Evolutionary conservation across 495 filamentous ascomycete genomes (phyloP).

Genomic region (Aspergillus hancockii): DNA sequence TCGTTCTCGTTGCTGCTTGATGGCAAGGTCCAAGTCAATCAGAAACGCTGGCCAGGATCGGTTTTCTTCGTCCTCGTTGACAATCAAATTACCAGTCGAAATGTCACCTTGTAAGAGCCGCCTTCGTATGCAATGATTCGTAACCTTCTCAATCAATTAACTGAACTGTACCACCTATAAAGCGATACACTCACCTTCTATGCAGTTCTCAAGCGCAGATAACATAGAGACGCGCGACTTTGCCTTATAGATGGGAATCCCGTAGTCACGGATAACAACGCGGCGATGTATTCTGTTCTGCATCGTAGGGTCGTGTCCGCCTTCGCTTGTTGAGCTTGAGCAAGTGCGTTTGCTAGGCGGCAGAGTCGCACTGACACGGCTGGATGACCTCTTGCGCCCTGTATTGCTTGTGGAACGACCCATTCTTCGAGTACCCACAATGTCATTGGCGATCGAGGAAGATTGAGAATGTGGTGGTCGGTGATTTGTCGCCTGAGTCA

Average conservation of each 20-base stretch:
- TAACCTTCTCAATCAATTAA: constrained; percentile 16
- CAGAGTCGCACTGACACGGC: neutral
- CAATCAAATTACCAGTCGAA: constrained; percentile 36
- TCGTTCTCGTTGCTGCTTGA: constrained; percentile 22
- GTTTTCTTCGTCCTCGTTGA: constrained; percentile 34
- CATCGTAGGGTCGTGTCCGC: neutral
- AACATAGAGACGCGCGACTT: constrained; percentile 38
- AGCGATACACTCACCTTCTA: constrained; percentile 30
- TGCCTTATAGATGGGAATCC: constrained; percentile 41
- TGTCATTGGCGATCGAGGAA: neutral
- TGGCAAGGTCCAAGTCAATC: constrained; percentile 35
- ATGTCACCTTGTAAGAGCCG: constrained; percentile 35
- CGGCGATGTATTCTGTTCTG: constrained; percentile 43
- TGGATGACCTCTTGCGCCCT: constrained; percentile 10
- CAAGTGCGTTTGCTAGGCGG: constrained; percentile 3
- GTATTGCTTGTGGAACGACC: constrained; percentile 1
- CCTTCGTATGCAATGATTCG: constrained; percentile 25
- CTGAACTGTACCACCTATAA: no score
- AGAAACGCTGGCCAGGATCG: constrained; percentile 26
- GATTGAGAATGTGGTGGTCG: neutral
- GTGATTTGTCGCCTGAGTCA: constrained; percentile 14
- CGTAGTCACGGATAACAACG: constrained; percentile 39
- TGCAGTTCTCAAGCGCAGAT: constrained; percentile 37
- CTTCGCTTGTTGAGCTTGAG: neutral
- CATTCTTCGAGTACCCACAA: neutral